Evolutionary conservation across 257 asterid species (phyloP).

Genomic region (Marsdenia floribunda): DNA sequence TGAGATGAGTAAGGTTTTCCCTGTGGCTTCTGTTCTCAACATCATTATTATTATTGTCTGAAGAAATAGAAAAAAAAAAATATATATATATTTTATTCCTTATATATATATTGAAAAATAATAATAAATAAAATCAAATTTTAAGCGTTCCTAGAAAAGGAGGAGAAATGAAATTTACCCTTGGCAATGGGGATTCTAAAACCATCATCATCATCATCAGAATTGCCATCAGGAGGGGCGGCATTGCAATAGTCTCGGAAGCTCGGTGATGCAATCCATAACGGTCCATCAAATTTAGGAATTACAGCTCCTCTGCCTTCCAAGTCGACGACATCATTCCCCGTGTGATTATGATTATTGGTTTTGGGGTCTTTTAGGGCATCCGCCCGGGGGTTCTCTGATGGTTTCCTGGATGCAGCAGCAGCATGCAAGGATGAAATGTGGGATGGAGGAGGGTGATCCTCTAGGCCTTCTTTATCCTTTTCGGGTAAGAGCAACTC

Average conservation of each 20-base stretch:
- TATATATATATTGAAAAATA: no score
- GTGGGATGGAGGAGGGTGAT: background rate
- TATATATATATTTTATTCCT: no score
- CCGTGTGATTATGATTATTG: background rate
- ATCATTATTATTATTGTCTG: background rate
- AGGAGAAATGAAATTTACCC: background rate
- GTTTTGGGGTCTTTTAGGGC: background rate
- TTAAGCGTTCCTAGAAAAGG: background rate
- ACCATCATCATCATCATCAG: background rate
- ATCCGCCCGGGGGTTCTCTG: background rate
- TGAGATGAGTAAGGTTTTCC: background rate
- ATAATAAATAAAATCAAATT: no score
- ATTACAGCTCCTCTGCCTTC: background rate
- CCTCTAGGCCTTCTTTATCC: background rate
- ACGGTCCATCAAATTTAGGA: background rate
- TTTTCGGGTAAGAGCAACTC: no score
- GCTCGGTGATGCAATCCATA: slow-evolving; percentile 13
- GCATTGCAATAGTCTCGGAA: slow-evolving; percentile 13
- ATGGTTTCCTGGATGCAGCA: background rate
- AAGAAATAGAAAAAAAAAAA: background rate
- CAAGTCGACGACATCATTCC: background rate
- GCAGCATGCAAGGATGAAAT: background rate
- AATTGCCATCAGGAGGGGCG: background rate
- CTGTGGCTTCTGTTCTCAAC: background rate
- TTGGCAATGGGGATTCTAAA: background rate